Base-by-base conservation (phyloP, 805 yeast genomes). In the Sugiyamaella smithiae region DNA sequence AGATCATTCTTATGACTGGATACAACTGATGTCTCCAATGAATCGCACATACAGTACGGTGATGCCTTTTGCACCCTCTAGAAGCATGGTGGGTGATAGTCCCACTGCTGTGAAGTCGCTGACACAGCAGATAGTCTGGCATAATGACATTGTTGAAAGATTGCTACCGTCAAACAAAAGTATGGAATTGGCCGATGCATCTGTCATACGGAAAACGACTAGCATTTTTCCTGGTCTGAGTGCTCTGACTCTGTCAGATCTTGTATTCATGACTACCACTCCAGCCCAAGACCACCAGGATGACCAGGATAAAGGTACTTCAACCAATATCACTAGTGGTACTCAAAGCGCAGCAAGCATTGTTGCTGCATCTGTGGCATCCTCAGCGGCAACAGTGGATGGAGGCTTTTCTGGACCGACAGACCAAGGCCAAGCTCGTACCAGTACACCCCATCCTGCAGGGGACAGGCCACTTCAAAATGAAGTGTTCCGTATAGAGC, bases 101-200 rank as follows among this genome's bases (percentile, higher is more conserved):
- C 56, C 56, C n/a, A 40, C 48, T 8, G 48, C 50, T 35, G 40
- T 67, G 22, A 57, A 59, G 33, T 51, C 52, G 2, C 52, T 69
- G 20, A 47, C 64, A 14, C 65, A 65, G 16, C 68, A 67, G 45
- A 49, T 66, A n/a, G 68, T 67, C 2, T 69, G 69, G 68, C 71
- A 69, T 43, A 53, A 57, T 29, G 64, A 66, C 2, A 26, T 57
- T 20, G 47, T 66, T 9, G 28, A 40, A 7, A 51, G 52, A 5
- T 48, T 58, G 14, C 28, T 57, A 12, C 59, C 64, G 1, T 45
- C 47, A 2, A 23, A 8, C 3, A 32, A 17, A 9, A 19, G 16
- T 14, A 22, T 40, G 12, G 46, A 43, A 11, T 35, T 46, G 1
- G 57, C 59, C 1, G 54, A 51, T 44, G 43, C 36, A 3, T 14